Evolutionary conservation across 768 basidiomycete genomes (phyloP).

Genomic region (Russula sp.): DNA sequence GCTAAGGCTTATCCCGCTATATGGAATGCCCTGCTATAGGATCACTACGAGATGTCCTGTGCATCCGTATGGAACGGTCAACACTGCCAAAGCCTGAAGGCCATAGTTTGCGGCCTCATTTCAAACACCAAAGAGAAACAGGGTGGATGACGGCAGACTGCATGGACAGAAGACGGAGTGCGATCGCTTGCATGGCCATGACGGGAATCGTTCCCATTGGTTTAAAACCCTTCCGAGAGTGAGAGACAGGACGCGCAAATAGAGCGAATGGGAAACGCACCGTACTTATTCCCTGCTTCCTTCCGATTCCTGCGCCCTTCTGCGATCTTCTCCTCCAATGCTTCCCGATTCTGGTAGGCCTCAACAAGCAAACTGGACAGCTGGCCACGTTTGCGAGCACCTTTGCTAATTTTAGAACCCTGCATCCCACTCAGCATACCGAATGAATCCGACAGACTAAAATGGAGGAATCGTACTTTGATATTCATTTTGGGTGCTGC

Average conservation of each 20-base stretch:
- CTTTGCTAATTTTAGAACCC: slow-evolving; percentile 63
- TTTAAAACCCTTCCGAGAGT: slow-evolving; percentile 14
- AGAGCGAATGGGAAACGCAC: slow-evolving; percentile 33
- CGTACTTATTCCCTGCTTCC: slow-evolving; percentile 89
- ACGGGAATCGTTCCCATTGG: not conserved
- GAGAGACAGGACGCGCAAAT: not conserved
- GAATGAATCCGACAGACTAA: not conserved
- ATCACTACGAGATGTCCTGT: not conserved
- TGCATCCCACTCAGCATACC: slow-evolving; percentile 25
- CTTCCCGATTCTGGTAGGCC: slow-evolving; percentile 78
- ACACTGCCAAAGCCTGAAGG: not conserved
- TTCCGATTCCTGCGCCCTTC: slow-evolving; percentile 78
- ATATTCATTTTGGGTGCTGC: slow-evolving; percentile 78
- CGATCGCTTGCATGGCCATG: not conserved
- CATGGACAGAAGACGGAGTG: not conserved
- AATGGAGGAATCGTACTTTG: slow-evolving; percentile 40
- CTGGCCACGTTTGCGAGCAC: slow-evolving; percentile 71
- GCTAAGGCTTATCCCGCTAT: not conserved
- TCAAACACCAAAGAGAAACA: not conserved
- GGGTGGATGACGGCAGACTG: not conserved
- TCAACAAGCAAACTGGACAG: slow-evolving; percentile 73
- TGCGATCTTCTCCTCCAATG: slow-evolving; percentile 76
- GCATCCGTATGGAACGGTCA: not conserved
- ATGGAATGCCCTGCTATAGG: not conserved
- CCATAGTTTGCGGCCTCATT: not conserved